Evolutionary conservation across 106 monocot species (phyloP).

Genomic region (Cymbidium sinense): DNA sequence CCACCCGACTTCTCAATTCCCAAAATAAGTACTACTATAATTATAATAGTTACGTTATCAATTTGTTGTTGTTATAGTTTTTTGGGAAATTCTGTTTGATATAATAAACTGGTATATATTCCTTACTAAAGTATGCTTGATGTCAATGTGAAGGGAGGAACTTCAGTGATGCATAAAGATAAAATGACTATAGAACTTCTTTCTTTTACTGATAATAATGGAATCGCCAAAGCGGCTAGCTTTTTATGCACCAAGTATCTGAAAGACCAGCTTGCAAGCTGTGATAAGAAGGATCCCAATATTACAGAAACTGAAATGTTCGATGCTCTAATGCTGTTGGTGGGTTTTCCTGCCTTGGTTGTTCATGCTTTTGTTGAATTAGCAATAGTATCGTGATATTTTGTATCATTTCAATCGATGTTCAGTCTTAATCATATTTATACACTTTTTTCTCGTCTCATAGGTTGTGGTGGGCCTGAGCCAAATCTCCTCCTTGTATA

Average conservation of each 20-base stretch:
- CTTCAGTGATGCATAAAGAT: neutral
- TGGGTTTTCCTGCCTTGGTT: constrained; percentile 27
- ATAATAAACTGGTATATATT: constrained; percentile 32
- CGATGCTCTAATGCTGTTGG: constrained; percentile 67
- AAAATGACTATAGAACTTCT: constrained; percentile 30
- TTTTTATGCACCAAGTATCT: constrained; percentile 53
- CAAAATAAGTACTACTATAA: too few species aligned
- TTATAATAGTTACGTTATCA: too few species aligned
- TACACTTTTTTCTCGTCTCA: neutral
- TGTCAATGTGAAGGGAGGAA: neutral
- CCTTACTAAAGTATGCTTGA: neutral
- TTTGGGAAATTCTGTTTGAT: too few species aligned
- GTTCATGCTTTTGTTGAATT: neutral
- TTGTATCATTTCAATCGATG: too few species aligned
- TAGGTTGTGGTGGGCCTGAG: constrained; percentile 73
- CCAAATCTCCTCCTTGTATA: constrained; percentile 77
- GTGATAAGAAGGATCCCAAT: constrained; percentile 12
- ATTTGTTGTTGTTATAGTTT: too few species aligned
- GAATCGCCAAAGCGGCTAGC: constrained; percentile 64
- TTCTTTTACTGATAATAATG: constrained; percentile 68
- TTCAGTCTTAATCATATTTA: neutral
- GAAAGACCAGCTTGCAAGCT: constrained; percentile 15
- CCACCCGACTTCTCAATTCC: too few species aligned
- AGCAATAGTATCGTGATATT: too few species aligned
- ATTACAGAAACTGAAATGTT: constrained; percentile 69